Conservation (phyloP, 1,139 yeast genomes). For the Wickerhamiella pararugosa region DNA sequence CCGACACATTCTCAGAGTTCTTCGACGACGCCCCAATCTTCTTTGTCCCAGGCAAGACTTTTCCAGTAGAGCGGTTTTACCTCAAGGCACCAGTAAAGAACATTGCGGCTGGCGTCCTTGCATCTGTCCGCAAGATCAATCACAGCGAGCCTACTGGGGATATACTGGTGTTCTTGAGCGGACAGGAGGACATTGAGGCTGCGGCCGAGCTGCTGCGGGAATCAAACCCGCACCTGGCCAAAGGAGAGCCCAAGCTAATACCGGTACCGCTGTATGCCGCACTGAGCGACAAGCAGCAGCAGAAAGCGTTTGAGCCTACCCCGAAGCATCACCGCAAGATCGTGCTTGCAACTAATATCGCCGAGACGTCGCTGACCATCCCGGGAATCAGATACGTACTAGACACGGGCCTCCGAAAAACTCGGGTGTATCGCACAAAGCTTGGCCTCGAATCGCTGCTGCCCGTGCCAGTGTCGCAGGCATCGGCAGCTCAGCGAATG, state of each 20-base stretch:
- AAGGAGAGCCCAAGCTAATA: conserved; percentile 58
- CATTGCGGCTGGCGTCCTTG: conserved; percentile 63
- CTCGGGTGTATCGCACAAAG: conserved; percentile 87
- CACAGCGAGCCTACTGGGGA: conserved; percentile 72
- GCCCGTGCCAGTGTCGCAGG: conserved; percentile 85
- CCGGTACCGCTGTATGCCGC: conserved; percentile 89
- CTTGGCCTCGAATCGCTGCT: conserved; percentile 79
- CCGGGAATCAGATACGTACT: conserved; percentile 90
- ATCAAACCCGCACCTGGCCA: conserved; percentile 32
- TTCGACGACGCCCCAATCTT: conserved; percentile 66
- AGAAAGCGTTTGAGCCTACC: conserved; percentile 52
- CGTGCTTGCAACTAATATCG: conserved; percentile 84
- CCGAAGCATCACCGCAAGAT: conserved; percentile 57
- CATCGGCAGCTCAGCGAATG: conserved; percentile 87
- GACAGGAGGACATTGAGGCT: conserved; percentile 94
- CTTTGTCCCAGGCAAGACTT: conserved; percentile 81
- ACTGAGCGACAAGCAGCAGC: conserved; percentile 70
- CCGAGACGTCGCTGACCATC: conserved; percentile 93
- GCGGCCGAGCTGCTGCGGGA: conserved; percentile 44
- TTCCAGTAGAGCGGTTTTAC: conserved; percentile 62
- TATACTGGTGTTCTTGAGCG: conserved; percentile 77
- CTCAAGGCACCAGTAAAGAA: conserved; percentile 53
- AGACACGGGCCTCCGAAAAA: conserved; percentile 84
- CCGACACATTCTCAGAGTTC: conserved; percentile 70
- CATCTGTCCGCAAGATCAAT: conserved; percentile 66